Percentiles rank a stretch among this genome's conserved stretches.
phyloP scores from a whole-genome alignment of 2,329 filamentous ascomycete genomes.

The Colletotrichum spaethianum region DNA sequence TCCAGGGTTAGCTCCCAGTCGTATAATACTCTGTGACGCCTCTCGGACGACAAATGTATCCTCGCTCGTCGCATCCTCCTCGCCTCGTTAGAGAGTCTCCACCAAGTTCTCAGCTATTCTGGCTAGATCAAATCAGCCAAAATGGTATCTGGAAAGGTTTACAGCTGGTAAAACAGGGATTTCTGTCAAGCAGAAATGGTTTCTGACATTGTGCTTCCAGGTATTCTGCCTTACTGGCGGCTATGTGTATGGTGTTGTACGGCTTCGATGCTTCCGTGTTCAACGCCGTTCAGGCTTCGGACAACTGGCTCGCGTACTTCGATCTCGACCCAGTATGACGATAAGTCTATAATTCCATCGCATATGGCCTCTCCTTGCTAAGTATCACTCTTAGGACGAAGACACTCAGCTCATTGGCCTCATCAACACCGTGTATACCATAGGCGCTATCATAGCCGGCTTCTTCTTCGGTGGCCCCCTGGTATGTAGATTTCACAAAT shows the following conservation, averaged over 20 bases:
- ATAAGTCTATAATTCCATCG: too few species aligned
- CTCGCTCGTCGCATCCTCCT: background rate
- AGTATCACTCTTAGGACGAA: conserved; percentile 44
- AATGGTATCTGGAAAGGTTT: conserved; percentile 29
- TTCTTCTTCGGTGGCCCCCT: conserved; percentile 78
- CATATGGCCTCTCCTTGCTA: background rate
- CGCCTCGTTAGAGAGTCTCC: background rate
- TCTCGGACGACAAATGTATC: background rate
- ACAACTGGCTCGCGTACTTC: conserved; percentile 77
- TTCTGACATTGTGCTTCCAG: conserved; percentile 48
- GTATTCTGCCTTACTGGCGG: conserved; percentile 76
- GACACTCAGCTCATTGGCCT: conserved; percentile 62
- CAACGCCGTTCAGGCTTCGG: conserved; percentile 78
- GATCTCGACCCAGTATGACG: conserved; percentile 55
- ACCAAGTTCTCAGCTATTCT: background rate
- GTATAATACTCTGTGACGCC: background rate
- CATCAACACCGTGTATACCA: conserved; percentile 79
- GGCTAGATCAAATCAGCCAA: background rate
- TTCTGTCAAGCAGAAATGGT: background rate
- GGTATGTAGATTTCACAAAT: conserved; percentile 49
- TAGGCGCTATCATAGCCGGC: conserved; percentile 79
- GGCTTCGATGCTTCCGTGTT: conserved; percentile 80
- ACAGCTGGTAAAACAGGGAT: conserved; percentile 5
- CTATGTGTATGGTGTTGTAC: conserved; percentile 82
- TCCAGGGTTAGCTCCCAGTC: background rate